Base-by-base conservation (phyloP, 192 early-diverging fungal genomes). In the Funneliformis geosporum region DNA sequence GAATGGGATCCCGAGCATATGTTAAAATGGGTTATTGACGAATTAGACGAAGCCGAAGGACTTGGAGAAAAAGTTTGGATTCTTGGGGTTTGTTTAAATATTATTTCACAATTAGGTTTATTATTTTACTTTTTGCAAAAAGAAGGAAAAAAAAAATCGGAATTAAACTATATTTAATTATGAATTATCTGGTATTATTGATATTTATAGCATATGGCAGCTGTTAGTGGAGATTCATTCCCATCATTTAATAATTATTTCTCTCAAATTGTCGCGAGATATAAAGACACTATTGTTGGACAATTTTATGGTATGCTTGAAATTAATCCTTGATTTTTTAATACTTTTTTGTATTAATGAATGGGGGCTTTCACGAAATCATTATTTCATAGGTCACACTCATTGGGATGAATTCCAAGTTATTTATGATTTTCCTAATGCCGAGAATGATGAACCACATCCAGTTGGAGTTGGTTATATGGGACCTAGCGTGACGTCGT, bases 1-100 rank as follows among this genome's bases (percentile, higher is more conserved):
- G 83, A 82, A 21, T 73, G 80, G 73, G 88, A 90, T 69, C 88
- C 88, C 18, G 85, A 89, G 65, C 84, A 85, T 21, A 82, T 87
- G 11, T 81, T 90, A 40, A 75, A 80, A 40, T 89, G 88, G 88
- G 60, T 90, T 3, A 73, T 90, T 46, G 33, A 77, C 2, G 80
- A 89, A 60, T 76, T 90, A 9, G 84, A 88, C 39, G 83, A 82
- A 55, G 83, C 89, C 25, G 89, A 90, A 74, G 84, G 85, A 83
- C 67, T 77, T n/a, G 82, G 82, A 38, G 85, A 88, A 79, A 83
- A 83, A 65, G 89, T 85, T n/a, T 90, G 87, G 87, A 89, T 90
- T 14, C 86, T 88, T 79, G 85, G 87, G 27, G 70, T 72, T 44
- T 46, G 42, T 21, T 67, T 16, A 21, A 18, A 39, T 6, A 33